Evolutionary conservation across 805 yeast species (phyloP), one percentile per base, ranked within the genome.

Genomic region (Candida schatavii): DNA sequence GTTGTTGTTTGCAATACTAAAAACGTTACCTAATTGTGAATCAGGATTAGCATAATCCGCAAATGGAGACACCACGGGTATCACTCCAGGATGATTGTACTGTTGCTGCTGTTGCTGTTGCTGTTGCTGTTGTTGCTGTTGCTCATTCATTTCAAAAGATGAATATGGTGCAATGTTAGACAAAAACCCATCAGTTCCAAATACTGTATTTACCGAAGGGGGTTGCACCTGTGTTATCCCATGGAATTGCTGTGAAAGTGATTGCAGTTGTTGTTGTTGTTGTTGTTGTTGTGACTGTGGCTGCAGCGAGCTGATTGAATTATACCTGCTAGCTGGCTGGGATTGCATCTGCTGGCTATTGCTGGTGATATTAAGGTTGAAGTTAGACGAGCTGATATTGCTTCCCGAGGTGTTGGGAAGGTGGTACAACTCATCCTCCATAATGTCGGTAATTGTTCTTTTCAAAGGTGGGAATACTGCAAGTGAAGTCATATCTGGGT

Each of bases 391-490:
- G 11, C 27, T 23, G 27, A 23, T 23, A 11, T 23, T 23, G 20
- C 35, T 31, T 55, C 35, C 35, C 21, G 35, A 31, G 18, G 7
- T 31, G 35, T 53, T 56, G 9, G 71, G 70, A 20, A 57, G 47
- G 36, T 69, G 74, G 48, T 77, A 78, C 23, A 79, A 60, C 45
- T 79, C 85, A 42, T 80, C 84, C 46, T 79, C 84, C 72, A 78
- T 70, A 17, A 78, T 74, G 46, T 78, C 83, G 14, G 80, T 75
- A 41, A 77, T 56, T 17, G 83, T 68, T 50, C 80, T 73, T 55
- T 76, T 74, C 31, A 75, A 61, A 13, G 64, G 59, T 20, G 82
- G 83, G 44, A 74, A 67, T 18, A 65, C 59, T n/a, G 77, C 74
- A 41, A 70, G 55, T 13, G 80, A 75, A 18, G 79, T 67, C 80